Conservation (phyloP, 345 rosid genomes). For the Reutealis trisperma region DNA sequence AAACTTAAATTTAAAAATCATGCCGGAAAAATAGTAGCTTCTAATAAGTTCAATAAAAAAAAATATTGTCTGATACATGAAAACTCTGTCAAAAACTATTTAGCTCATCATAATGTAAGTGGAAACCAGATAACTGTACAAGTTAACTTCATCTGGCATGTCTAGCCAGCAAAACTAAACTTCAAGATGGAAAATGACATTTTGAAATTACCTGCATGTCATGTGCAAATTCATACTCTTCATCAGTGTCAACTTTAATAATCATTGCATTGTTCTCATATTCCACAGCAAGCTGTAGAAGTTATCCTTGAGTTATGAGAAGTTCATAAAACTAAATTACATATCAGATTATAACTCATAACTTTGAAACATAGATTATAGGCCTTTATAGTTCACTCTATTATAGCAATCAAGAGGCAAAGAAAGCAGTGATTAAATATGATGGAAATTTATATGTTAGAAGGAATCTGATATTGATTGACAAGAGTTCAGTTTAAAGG, state of each 20-base stretch:
- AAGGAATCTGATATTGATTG: not conserved
- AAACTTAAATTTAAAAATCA: no score
- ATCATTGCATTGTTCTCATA: slow-evolving; percentile 77
- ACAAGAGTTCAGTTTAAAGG: not conserved
- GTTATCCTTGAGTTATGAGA: not conserved
- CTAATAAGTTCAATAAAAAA: not conserved
- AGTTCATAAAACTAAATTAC: not conserved
- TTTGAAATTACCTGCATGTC: slow-evolving; percentile 71
- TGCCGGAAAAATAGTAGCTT: not conserved
- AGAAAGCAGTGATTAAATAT: not conserved
- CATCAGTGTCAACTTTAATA: slow-evolving; percentile 88
- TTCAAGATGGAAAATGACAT: not conserved
- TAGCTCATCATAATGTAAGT: not conserved
- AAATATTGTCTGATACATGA: not conserved
- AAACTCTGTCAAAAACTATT: not conserved
- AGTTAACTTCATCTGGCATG: not conserved
- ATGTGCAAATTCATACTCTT: slow-evolving; percentile 85
- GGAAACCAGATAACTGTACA: not conserved
- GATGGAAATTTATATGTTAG: not conserved
- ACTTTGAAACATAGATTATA: not conserved
- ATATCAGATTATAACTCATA: not conserved
- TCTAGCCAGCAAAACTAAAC: not conserved
- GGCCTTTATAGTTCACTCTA: not conserved
- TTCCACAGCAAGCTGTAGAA: slow-evolving; percentile 80
- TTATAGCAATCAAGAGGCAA: not conserved